phyloP scores from a whole-genome alignment of 2,329 filamentous ascomycete genomes.

The Lomentospora prolificans region DNA sequence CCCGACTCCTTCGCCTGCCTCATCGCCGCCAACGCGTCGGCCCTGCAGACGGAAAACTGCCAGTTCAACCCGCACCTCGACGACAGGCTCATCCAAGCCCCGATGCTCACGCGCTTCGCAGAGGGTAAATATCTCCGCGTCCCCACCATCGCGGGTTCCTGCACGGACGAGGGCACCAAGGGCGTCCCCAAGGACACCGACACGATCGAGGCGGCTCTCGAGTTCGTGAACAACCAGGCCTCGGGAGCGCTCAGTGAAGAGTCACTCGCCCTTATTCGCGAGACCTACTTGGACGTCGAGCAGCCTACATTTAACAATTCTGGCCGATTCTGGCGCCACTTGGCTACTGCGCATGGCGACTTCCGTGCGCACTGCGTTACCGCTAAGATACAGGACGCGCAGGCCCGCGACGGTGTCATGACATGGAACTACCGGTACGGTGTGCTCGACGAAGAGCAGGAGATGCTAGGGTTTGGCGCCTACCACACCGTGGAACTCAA shows the following conservation, averaged over 20 bases:
- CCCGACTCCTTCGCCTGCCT: conserved; percentile 35
- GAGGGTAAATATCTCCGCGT: conserved; percentile 42
- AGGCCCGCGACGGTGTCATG: conserved; percentile 22
- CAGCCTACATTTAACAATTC: conserved; percentile 18
- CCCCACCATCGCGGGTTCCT: conserved; percentile 37
- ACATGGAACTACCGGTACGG: conserved; percentile 60
- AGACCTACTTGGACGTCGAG: conserved; percentile 25
- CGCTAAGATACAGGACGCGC: conserved; percentile 19
- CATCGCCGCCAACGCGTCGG: conserved; percentile 26
- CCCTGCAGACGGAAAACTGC: conserved; percentile 28
- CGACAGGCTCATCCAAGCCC: conserved; percentile 37
- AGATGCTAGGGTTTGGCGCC: conserved; percentile 48
- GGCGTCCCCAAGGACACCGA: conserved; percentile 22
- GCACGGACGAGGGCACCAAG: conserved; percentile 27
- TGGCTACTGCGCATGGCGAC: conserved; percentile 25
- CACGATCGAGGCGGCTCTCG: conserved; percentile 22
- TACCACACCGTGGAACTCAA: conserved; percentile 57
- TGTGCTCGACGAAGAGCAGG: conserved; percentile 47
- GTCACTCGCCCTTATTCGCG: conserved; percentile 20
- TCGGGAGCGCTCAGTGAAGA: conserved; percentile 22
- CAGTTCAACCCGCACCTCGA: conserved; percentile 48
- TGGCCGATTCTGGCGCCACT: conserved; percentile 28
- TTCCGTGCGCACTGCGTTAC: conserved; percentile 26
- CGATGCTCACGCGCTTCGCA: conserved; percentile 37
- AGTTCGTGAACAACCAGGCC: conserved; percentile 24